phyloP scores from a whole-genome alignment of 495 filamentous ascomycete species.

The Talaromyces proteolyticus region DNA sequence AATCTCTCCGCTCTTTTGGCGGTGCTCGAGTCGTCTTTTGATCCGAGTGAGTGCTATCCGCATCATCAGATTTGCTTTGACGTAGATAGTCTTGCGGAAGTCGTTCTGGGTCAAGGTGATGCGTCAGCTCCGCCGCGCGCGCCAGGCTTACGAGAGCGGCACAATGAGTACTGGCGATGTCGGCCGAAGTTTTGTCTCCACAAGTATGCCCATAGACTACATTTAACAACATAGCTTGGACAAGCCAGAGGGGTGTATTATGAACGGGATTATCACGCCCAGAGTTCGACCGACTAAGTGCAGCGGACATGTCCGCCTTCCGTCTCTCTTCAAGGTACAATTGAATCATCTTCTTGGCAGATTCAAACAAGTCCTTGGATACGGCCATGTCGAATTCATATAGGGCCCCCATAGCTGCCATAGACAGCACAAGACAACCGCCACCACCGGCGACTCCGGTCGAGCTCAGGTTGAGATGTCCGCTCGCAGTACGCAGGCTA shows the following conservation, averaged over 20 bases:
- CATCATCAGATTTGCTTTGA: background rate
- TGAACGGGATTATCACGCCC: conserved; percentile 63
- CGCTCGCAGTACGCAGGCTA: conserved; percentile 46
- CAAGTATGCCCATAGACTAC: conserved; percentile 95
- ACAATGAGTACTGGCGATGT: conserved; percentile 89
- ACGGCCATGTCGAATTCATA: conserved; percentile 79
- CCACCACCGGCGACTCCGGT: conserved; percentile 69
- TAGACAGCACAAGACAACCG: conserved; percentile 87
- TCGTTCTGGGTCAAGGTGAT: conserved; percentile 35
- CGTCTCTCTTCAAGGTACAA: conserved; percentile 89
- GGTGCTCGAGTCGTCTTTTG: too few relatives aligned
- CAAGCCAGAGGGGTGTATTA: conserved; percentile 87
- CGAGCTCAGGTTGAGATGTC: conserved; percentile 51
- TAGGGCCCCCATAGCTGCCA: conserved; percentile 93
- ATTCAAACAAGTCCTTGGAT: conserved; percentile 85
- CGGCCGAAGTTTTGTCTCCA: conserved; percentile 82
- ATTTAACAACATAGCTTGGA: conserved; percentile 98
- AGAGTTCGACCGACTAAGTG: conserved; percentile 56
- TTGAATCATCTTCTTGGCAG: conserved; percentile 92
- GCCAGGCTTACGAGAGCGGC: conserved; percentile 87
- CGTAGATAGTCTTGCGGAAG: conserved; percentile 36
- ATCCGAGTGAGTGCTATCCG: conserved; percentile 1
- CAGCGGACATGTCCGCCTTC: conserved; percentile 80
- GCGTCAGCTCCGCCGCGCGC: conserved; percentile 70
- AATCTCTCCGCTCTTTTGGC: conserved; percentile 71